phyloP scores from a whole-genome alignment of 768 basidiomycete genomes.

The Boletus rex-veris region DNA sequence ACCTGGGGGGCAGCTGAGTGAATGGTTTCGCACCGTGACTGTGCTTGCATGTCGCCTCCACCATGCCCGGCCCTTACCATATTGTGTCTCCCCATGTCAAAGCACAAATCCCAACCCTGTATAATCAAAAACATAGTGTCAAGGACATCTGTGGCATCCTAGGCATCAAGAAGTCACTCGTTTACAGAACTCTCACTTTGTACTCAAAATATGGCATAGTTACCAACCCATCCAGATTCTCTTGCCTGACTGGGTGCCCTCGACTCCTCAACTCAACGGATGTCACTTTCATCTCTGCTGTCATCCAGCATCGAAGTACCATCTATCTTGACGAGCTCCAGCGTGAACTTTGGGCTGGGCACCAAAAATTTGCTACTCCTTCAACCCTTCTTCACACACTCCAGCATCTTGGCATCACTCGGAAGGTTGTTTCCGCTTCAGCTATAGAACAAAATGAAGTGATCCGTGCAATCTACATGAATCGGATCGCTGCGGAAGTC shows the following conservation, averaged over 20 bases:
- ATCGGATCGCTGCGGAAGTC: constrained; percentile 4
- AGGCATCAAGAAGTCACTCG: not conserved
- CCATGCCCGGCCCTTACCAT: too few species aligned
- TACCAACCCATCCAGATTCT: not conserved
- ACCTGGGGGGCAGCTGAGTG: too few species aligned
- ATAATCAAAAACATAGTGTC: not conserved
- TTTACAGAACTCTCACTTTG: not conserved
- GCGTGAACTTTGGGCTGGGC: not conserved
- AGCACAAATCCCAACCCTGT: not conserved
- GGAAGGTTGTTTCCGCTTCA: constrained; percentile 7
- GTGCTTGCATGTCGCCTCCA: too few species aligned
- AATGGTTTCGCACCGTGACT: too few species aligned
- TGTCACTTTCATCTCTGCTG: not conserved
- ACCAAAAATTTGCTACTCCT: not conserved
- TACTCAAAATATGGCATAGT: not conserved
- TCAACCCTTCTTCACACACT: not conserved
- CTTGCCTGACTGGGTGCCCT: not conserved
- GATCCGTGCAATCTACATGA: constrained; percentile 3
- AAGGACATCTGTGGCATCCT: not conserved
- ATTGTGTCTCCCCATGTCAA: not conserved
- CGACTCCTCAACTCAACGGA: too few species aligned
- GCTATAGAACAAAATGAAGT: constrained; percentile 12
- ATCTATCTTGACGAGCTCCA: constrained; percentile 12
- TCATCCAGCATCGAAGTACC: not conserved
- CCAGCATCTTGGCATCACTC: constrained; percentile 1